Conservation (phyloP, 345 rosid species). For the Murraya koenigii region DNA sequence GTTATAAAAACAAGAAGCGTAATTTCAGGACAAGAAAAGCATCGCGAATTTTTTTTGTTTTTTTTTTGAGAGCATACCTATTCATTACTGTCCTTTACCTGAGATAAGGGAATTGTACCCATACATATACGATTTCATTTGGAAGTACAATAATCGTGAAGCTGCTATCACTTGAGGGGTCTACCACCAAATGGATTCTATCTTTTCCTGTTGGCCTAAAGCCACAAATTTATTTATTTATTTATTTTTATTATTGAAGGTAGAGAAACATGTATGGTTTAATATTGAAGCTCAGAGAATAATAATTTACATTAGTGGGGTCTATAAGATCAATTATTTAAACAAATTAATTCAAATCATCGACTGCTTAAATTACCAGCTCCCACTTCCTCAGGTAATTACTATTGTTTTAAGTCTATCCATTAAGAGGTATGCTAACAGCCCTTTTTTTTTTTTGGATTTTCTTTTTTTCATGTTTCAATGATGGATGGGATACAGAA, state of each 20-base stretch:
- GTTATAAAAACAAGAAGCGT: background rate
- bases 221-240: background rate
- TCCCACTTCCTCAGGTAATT: too few species aligned
- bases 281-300: background rate
- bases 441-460: too few species aligned
- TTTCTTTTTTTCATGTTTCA: background rate
- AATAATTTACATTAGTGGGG: background rate
- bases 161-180: background rate
- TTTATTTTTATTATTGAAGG: background rate
- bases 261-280: background rate
- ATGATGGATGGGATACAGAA: background rate
- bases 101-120: background rate
- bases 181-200: background rate
- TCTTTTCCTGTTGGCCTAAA: background rate
- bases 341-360: background rate
- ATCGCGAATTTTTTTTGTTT: too few species aligned
- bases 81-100: background rate
- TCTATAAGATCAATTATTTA: background rate
- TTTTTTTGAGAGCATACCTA: too few species aligned
- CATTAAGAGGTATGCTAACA: background rate
- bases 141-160: background rate
- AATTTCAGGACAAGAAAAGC: background rate
- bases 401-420: background rate
- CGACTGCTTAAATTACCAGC: background rate
- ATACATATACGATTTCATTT: background rate